Base-by-base conservation (phyloP, 345 rosid species). In the Citropsis articulata region DNA sequence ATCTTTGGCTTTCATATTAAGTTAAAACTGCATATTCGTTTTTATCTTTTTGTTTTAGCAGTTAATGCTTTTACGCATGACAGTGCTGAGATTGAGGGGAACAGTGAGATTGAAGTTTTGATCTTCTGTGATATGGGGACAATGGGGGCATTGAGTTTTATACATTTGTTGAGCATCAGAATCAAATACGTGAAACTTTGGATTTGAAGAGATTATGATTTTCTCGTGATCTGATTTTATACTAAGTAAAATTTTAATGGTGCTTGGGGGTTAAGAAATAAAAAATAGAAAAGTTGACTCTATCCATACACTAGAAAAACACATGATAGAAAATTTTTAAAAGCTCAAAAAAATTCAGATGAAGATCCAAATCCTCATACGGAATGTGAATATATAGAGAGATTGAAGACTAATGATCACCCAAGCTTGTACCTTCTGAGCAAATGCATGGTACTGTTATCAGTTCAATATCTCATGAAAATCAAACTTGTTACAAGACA, bases 91-190 rank as follows among this genome's bases (percentile, higher is more conserved):
- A 38, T 57, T 65, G 36, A 16, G 13, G 66, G 66, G n/a, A 73
- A 59, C 76, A 73, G 2, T 31, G 63, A 31, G 45, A 71, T n/a
- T 35, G 66, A 9, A 61, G 77, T 73, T 73, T 61, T 61, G 59
- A 61, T 73, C 27, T 25, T 24, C 31, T 8, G 59, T 59, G 61
- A 71, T 28, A 71, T 16, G 50, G 50, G 12, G 48, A 4, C 31
- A 42, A 42, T 42, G 40, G 48, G 45, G 21, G 9, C 50, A 21
- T 31, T 56, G 65, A 35, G 75, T 56, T 35, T 72, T 4, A 72
- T 72, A 53, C 31, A 57, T 72, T 31, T 35, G 21, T 5, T 33
- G 66, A 10, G 22, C 48, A n/a, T 33, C 66, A 6, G 24, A 38
- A 72, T 28, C 33, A 56, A 71, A 31, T 18, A 45, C 18, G 3